Evolutionary conservation across 345 rosid genomes (phyloP).

Genomic region (Turritis glabra): DNA sequence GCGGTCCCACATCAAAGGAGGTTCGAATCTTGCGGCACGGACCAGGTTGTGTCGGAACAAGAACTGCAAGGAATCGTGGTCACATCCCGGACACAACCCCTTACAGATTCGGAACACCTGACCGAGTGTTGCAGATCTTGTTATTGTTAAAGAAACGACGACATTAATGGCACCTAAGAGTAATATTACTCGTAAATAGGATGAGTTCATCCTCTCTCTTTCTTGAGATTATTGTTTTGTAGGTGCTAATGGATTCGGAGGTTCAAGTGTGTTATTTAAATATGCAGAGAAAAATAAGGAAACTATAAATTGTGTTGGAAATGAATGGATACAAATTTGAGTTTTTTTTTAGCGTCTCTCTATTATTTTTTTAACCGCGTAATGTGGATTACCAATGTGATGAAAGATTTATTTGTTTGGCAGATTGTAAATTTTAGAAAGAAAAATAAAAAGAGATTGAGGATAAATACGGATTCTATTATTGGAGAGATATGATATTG

Average conservation of each 20-base stretch:
- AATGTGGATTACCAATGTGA: constrained; percentile 19
- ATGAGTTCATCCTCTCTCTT: constrained; percentile 41
- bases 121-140: constrained; percentile 25
- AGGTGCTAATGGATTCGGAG: constrained; percentile 28
- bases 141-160: constrained; percentile 19
- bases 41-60: constrained; percentile 69
- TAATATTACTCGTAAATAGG: constrained; percentile 33
- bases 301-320: constrained; percentile 1
- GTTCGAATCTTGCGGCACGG: constrained; percentile 65
- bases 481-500: constrained; percentile 1
- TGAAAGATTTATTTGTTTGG: constrained; percentile 2
- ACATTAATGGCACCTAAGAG: constrained; percentile 37
- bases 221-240: constrained; percentile 18
- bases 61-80: constrained; percentile 71
- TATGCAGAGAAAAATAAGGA: neutral
- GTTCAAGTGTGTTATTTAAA: constrained; percentile 23
- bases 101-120: constrained; percentile 50
- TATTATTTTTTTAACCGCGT: constrained; percentile 30
- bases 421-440: constrained; percentile 4
- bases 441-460: neutral
- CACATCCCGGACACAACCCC: constrained; percentile 69
- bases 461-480: constrained; percentile 10
- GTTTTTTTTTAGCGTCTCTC: constrained; percentile 17
- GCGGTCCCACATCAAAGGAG: constrained; percentile 65
- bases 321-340: constrained; percentile 25